These are phyloP conservation scores for Trichoderma reesei DNA, from an alignment of 495 filamentous ascomycete genomes.

Conservation along the genomic window DNA sequence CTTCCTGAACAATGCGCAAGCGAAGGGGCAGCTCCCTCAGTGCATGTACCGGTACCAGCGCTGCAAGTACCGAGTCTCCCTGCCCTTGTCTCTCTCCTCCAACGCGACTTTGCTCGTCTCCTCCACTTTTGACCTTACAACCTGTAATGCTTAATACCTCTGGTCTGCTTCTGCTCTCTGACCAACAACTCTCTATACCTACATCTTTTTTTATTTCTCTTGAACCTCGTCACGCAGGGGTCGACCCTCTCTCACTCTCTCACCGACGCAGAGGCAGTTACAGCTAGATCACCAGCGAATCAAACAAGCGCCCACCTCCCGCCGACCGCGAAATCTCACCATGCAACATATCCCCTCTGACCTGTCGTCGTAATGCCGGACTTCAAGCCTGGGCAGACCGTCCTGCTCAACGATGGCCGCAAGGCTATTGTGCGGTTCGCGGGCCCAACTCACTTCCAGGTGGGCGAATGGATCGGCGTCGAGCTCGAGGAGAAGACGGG, in stretches of 20 bases:
- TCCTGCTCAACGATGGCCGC: slow-evolving; percentile 68
- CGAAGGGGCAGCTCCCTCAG: too few relatives aligned
- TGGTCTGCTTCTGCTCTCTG: background rate
- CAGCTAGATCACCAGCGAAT: too few relatives aligned
- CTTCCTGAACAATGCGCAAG: background rate
- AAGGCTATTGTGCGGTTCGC: slow-evolving; percentile 69
- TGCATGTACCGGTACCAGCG: slow-evolving; percentile 28
- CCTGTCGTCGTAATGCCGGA: slow-evolving; percentile 26
- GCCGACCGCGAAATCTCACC: slow-evolving; percentile 4
- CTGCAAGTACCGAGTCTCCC: background rate
- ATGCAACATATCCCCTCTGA: slow-evolving; percentile 6
- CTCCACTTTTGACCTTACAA: background rate
- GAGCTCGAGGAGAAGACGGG: slow-evolving; percentile 76
- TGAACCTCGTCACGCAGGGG: too few relatives aligned
- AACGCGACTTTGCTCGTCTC: slow-evolving; percentile 18
- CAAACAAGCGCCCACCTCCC: background rate
- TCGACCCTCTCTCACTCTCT: too few relatives aligned
- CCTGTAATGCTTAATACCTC: background rate
- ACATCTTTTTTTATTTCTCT: background rate
- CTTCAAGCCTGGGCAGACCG: slow-evolving; percentile 35
- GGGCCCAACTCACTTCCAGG: slow-evolving; percentile 67
- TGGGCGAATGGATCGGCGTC: slow-evolving; percentile 81
- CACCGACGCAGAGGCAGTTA: background rate
- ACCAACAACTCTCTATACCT: background rate
- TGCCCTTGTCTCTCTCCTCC: background rate